These are phyloP conservation scores for Cenchrus fungigraminus DNA, from an alignment of 176 grass and related monocot genomes.

Conservation along the genomic window DNA sequence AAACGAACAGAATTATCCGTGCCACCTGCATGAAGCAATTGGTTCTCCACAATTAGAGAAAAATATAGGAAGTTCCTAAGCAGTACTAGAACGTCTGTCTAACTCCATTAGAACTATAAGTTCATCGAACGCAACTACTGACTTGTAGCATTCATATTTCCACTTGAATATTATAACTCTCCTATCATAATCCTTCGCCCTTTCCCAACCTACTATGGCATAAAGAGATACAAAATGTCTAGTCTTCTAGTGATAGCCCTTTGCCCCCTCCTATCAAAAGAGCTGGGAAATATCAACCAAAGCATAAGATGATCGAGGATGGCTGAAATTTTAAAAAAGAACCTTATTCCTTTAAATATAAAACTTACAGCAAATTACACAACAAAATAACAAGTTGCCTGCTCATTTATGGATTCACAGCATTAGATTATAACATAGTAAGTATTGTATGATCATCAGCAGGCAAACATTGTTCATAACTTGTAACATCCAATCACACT, in stretches of 20 bases:
- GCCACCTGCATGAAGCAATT: constrained; percentile 74
- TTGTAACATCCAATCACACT: constrained; percentile 19
- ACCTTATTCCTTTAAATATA: background rate
- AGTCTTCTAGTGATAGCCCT: background rate
- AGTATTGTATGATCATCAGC: constrained; percentile 5
- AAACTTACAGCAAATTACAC: background rate
- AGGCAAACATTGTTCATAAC: background rate
- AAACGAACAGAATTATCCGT: constrained; percentile 88
- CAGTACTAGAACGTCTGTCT: background rate
- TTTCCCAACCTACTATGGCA: background rate
- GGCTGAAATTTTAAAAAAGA: background rate
- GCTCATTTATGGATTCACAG: constrained; percentile 11
- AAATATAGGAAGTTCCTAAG: constrained; percentile 8
- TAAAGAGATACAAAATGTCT: background rate
- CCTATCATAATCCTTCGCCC: no score
- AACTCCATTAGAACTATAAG: background rate
- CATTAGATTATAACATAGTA: constrained; percentile 6
- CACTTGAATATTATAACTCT: background rate
- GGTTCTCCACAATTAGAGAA: constrained; percentile 11
- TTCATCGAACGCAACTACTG: background rate
- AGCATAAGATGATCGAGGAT: constrained; percentile 3
- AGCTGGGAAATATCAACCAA: background rate
- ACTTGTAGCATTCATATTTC: constrained; percentile 1
- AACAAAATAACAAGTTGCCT: constrained; percentile 4
- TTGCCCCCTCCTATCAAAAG: background rate